Base-by-base conservation (phyloP, 768 basidiomycete genomes). In the Cyathus striatus region DNA sequence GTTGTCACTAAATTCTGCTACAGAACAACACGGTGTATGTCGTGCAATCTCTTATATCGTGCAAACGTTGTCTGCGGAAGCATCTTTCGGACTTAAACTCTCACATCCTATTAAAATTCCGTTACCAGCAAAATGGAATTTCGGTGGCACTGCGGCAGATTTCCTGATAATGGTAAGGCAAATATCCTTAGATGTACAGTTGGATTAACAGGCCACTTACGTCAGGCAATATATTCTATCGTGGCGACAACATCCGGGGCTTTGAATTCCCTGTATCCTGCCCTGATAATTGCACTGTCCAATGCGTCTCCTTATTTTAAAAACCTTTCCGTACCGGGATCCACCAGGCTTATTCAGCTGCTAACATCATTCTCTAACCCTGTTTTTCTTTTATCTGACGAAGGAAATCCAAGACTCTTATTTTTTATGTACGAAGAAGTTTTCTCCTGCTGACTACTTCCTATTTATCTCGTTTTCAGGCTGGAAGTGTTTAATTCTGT, bases 291-390 rank as follows among this genome's bases (percentile, higher is more conserved):
- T 39, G 79, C 90, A 0, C 68, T 99, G 23, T 81, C 89, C 10
- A 99, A 99, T 60, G 72, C 79, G 12, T 88, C 93, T 0, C 93
- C 95, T 0, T 83, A 89, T 61, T 78, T 96, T 52, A 84, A 82
- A 61, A 78, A 86, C 49, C 70, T 96, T 17, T 82, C 83, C 30
- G 78, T 92, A 38, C 80, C 83, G 23, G 81, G 91, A 10, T 86
- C 92, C 3, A 86, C 88, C 4, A 76, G 89, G 14, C 72, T 99
- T 5, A 59, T 94, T 25, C 92, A 96, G 61, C 75, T 98, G 5
- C 91, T 96, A 64, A 83, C 78, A 22, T 90, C 95, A 0, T 95
- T 99, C 58, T 84, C 91, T 4, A 90, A 85, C 46, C 90, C 96
- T 0, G 66, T 81, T 2, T 97, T 97, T 62, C 66, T 98, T 24